phyloP scores from a whole-genome alignment of 495 filamentous ascomycete species.

The Lepidopterella palustris region DNA sequence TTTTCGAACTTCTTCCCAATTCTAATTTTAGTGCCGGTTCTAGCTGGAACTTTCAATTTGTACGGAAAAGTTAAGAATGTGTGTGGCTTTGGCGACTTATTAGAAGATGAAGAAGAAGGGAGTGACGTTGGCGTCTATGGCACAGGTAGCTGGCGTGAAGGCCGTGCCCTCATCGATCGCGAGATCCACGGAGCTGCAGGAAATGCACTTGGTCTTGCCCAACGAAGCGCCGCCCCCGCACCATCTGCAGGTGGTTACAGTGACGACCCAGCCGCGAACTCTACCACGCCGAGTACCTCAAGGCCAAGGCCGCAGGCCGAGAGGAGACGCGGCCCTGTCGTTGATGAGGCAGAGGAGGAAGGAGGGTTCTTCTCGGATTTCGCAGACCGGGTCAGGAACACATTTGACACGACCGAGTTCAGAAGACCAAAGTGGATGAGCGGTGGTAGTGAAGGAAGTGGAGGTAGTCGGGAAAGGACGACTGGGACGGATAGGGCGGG shows the following conservation, averaged over 20 bases:
- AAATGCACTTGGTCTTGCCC: conserved; percentile 36
- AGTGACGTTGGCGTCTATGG: conserved; percentile 55
- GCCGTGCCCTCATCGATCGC: conserved; percentile 84
- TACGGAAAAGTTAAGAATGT: conserved; percentile 74
- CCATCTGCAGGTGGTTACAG: conserved; percentile 15
- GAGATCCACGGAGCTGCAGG: conserved; percentile 62
- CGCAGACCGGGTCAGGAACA: conserved; percentile 80
- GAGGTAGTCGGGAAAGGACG: conserved; percentile 34
- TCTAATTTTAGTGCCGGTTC: conserved; percentile 75
- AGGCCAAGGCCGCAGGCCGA: conserved; percentile 4
- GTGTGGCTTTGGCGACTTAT: conserved; percentile 63
- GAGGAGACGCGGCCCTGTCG: conserved; percentile 17
- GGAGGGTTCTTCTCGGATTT: conserved; percentile 79
- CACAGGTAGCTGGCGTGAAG: conserved; percentile 85
- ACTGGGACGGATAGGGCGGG: conserved; percentile 29
- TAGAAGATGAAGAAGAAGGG: conserved; percentile 65
- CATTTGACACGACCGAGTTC: conserved; percentile 74
- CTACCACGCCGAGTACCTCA: not conserved
- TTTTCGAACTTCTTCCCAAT: conserved; percentile 86
- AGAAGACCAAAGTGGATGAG: conserved; percentile 90
- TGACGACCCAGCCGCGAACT: conserved; percentile 5
- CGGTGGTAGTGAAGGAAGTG: conserved; percentile 40
- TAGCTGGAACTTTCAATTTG: conserved; percentile 75
- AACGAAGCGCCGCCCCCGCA: conserved; percentile 16
- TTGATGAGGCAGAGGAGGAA: conserved; percentile 52